Percentiles rank a stretch among this genome's conserved stretches.
Conservation (phyloP, 345 rosid species). For the Pistacia integerrima region DNA sequence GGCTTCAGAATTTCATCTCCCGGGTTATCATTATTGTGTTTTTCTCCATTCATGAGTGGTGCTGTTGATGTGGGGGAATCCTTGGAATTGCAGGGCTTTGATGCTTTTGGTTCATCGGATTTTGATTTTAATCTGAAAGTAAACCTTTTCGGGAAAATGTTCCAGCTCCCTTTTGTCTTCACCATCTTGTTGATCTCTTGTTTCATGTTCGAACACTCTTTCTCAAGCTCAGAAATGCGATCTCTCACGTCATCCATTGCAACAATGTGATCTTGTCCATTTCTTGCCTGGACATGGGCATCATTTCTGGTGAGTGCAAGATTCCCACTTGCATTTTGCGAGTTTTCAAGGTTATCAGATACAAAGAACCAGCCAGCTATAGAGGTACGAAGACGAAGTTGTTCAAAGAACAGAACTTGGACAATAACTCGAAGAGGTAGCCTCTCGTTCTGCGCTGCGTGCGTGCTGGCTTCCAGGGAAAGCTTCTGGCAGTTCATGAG, state of each 20-base stretch:
- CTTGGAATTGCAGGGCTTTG: conserved; percentile 23
- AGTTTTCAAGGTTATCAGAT: conserved; percentile 55
- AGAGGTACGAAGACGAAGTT: conserved; percentile 79
- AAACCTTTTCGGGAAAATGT: conserved; percentile 52
- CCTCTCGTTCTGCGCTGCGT: conserved; percentile 94
- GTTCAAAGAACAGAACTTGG: conserved; percentile 91
- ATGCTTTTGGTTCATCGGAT: conserved; percentile 26
- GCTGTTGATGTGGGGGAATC: conserved; percentile 16
- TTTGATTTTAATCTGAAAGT: conserved; percentile 44
- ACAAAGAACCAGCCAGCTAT: conserved; percentile 67
- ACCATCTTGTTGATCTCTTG: conserved; percentile 71
- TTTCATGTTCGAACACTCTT: conserved; percentile 76
- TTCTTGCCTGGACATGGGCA: conserved; percentile 16
- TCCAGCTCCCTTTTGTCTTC: conserved; percentile 67
- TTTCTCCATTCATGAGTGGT: conserved; percentile 26
- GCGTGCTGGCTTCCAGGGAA: conserved; percentile 86
- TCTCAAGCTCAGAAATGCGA: conserved; percentile 74
- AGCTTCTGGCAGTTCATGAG: conserved; percentile 91
- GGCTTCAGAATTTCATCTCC: conserved; percentile 13
- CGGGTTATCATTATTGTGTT: conserved; percentile 20
- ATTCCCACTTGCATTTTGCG: conserved; percentile 42
- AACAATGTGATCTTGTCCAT: conserved; percentile 23
- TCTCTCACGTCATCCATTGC: conserved; percentile 59
- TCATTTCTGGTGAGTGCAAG: conserved; percentile 46
- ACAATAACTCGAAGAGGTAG: conserved; percentile 82